Percentiles rank a stretch among this genome's conserved stretches.
These are phyloP conservation scores for Cutaneotrichosporon sp. DNA, from an alignment of 1,284 basidiomycete species.

Conservation along the genomic window DNA sequence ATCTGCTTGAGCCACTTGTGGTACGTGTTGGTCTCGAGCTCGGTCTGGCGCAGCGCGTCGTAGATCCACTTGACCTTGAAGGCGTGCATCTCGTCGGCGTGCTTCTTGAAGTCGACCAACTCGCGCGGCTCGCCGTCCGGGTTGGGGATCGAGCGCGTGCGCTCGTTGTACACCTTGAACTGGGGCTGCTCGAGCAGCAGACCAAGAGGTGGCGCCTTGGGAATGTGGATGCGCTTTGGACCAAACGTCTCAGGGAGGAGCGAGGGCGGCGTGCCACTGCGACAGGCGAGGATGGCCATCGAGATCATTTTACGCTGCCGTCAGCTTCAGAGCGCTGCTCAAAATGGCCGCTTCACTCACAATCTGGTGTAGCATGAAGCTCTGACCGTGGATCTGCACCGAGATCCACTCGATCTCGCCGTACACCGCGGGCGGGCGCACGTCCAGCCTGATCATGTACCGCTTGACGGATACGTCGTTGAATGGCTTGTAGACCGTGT, in stretches of 20 bases:
- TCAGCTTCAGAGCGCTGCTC: slow-evolving; percentile 1
- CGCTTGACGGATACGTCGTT: slow-evolving; percentile 76
- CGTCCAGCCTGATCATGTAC: slow-evolving; percentile 81
- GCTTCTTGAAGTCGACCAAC: slow-evolving; percentile 67
- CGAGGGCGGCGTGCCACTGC: slow-evolving; percentile 70
- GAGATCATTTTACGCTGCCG: slow-evolving; percentile 95
- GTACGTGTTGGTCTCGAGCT: slow-evolving; percentile 71
- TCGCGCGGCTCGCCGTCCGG: slow-evolving; percentile 21
- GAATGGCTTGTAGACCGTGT: slow-evolving; percentile 85
- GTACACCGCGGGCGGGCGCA: slow-evolving; percentile 74
- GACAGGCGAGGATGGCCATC: slow-evolving; percentile 71
- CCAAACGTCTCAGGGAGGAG: slow-evolving; percentile 64
- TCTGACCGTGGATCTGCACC: slow-evolving; percentile 91
- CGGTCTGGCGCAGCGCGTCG: slow-evolving; percentile 74
- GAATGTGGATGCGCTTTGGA: slow-evolving; percentile 77
- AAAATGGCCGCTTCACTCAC: slow-evolving; percentile 39
- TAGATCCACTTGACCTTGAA: slow-evolving; percentile 87
- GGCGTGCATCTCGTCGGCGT: slow-evolving; percentile 64
- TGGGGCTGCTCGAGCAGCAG: slow-evolving; percentile 91
- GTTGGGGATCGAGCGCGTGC: slow-evolving; percentile 23
- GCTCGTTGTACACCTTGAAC: slow-evolving; percentile 62
- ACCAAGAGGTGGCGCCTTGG: slow-evolving; percentile 94
- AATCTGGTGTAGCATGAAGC: slow-evolving; percentile 96
- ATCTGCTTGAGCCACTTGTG: slow-evolving; percentile 51
- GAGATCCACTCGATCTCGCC: slow-evolving; percentile 94